Conservation (phyloP, 495 filamentous ascomycete genomes). For the Penicillium silybi region DNA sequence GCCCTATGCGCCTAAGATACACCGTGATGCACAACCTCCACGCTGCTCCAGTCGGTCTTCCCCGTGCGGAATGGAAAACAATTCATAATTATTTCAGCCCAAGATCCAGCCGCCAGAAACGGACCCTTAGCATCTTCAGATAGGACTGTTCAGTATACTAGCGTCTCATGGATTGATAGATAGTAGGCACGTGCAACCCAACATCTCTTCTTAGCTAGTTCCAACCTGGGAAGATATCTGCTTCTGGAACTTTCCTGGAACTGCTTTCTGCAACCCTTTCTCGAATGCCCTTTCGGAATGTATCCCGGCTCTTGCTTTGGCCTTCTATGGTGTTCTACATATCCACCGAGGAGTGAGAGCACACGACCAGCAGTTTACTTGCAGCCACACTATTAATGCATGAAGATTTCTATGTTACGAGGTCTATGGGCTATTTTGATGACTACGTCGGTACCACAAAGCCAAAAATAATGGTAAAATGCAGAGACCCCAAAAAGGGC, state of each 20-base stretch:
- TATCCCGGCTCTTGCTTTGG: neutral
- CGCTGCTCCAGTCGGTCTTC: too few relatives aligned
- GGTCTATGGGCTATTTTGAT: neutral
- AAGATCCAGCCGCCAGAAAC: too few relatives aligned
- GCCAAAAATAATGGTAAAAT: neutral
- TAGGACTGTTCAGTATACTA: neutral
- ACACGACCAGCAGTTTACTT: neutral
- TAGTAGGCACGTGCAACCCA: neutral
- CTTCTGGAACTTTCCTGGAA: too few relatives aligned
- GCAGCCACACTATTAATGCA: neutral
- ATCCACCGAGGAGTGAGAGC: neutral
- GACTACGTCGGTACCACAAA: neutral
- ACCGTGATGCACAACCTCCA: too few relatives aligned
- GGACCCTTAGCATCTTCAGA: too few relatives aligned
- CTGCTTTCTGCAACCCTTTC: too few relatives aligned
- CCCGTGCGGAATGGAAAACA: too few relatives aligned
- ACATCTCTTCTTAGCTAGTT: neutral
- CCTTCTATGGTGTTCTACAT: neutral
- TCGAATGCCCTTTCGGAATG: neutral
- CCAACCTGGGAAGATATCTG: too few relatives aligned
- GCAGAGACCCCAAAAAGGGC: neutral
- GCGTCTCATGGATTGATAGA: neutral
- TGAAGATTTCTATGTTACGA: neutral
- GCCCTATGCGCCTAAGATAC: too few relatives aligned
- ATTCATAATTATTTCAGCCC: too few relatives aligned